Evolutionary conservation across 345 rosid species (phyloP), one percentile per base, ranked within the genome.

Genomic region (Anacardium occidentale): DNA sequence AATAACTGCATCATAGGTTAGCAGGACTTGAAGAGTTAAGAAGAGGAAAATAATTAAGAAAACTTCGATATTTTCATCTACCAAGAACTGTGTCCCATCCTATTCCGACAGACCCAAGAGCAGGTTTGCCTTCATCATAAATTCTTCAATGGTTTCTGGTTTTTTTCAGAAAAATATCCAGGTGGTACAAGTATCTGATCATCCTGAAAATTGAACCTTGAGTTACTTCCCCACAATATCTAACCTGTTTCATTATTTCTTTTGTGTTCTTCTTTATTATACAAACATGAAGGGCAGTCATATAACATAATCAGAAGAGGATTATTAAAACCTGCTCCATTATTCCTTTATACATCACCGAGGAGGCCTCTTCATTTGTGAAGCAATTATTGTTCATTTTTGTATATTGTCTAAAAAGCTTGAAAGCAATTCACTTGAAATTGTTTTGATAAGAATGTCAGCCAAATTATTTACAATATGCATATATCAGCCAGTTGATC

Each of bases 51-150:
- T 10, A 17, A 69, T n/a, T 25, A 66, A 54, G 9, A 52, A 29
- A 66, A 62, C 24, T 22, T 64, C 26, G 18, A 29, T 37, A 20
- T 58, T 32, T 63, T 40, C 42, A 55, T 34, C 60, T 89, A 94
- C 98, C 94, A 66, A 89, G 58, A 75, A 83, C 88, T 72, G 88
- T 81, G 83, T 94, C 98, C 79, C 98, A 85, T 76, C 92, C 97
- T 78, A 94, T 95, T 82, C 99, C 99, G 74, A 95, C 99, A 29
- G 99, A 88, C 68, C 92, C 89, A 48, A 95, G 94, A 54, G 99
- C 98, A 85, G 99, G 98, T 84, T 95, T 56, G 97, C 99, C 82
- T 88, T 95, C 24, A 47, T 78, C 59, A 95, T 83, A 79, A 95
- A 95, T 47, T 92, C 97, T 80, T 83, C 88, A 78, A 85, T 80